Evolutionary conservation across 2,329 filamentous ascomycete genomes (phyloP), one percentile per base, ranked within the genome.

Genomic region (Dothistroma pini): DNA sequence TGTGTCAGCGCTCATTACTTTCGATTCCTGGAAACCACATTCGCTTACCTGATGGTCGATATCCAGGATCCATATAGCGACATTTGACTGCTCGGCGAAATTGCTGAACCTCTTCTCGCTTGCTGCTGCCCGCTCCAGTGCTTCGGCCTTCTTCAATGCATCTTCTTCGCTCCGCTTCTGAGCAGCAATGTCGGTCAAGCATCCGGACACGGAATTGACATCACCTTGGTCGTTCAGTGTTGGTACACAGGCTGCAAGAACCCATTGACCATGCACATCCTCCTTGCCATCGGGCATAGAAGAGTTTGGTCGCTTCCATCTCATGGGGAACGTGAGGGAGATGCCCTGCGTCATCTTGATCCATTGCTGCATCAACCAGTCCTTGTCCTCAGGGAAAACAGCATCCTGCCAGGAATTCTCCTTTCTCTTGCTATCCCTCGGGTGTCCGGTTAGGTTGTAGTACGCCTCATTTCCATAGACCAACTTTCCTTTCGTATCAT

Each of bases 111-210:
- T 54, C 38, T 60, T 57, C 54, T 71, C 79, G 61, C 77, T 80
- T 60, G 80, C 70, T 5, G 78, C 65, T 21, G 67, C 59, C 29
- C 63, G 63, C 76, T 72, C 77, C 71, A 79, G 53, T 71, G 73
- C 62, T 74, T 76, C 1, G 66, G 70, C 31, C 74, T 72, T n/a
- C 74, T 79, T 7, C 70, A 77, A 7, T 68, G 76, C 6, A 73
- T 79, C 77, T 71, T 47, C 56, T 21, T 70, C 61, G 16, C 58
- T 64, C n/a, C 62, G 60, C 60, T 66, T 69, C 54, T 68, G 69
- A 11, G 61, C 61, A 31, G 66, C 57, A 19, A 71, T 69, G 38
- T 71, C 64, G 9, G 68, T 69, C 22, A 65, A 60, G 52, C 68
- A 71, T 11, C 69, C 69, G 34, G 57, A 63, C 16, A 71, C 53